phyloP scores from a whole-genome alignment of 1,284 basidiomycete species.

The Leucoagaricus sp. region DNA sequence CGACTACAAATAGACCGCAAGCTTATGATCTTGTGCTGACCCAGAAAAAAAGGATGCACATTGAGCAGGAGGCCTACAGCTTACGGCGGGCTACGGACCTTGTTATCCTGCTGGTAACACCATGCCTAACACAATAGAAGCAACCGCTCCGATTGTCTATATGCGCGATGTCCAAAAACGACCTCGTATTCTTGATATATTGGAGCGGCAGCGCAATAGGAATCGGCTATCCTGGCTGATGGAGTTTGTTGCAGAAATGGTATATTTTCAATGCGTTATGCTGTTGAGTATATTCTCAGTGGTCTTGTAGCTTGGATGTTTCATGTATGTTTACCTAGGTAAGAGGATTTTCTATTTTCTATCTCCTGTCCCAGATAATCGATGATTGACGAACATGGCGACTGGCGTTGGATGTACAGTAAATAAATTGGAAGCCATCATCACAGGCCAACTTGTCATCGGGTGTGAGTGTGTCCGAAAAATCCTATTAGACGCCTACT shows the following conservation, averaged over 20 bases:
- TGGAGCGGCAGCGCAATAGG: slow-evolving; percentile 1
- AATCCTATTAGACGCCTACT: neutral
- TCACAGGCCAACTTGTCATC: neutral
- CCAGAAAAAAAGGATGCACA: neutral
- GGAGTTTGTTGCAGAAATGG: slow-evolving; percentile 9
- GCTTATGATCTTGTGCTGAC: neutral
- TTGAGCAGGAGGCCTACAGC: neutral
- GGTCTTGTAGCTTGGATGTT: neutral
- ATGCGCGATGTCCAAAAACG: slow-evolving; percentile 4
- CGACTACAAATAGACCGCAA: neutral
- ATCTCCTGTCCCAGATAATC: neutral
- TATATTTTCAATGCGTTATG: neutral
- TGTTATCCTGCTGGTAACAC: neutral
- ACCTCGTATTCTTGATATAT: neutral
- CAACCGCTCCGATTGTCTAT: neutral
- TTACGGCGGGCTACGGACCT: neutral
- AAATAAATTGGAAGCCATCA: neutral
- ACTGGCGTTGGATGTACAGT: neutral
- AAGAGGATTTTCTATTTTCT: neutral
- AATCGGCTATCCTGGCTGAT: neutral
- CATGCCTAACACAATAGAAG: neutral
- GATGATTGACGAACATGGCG: neutral
- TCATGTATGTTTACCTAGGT: slow-evolving; percentile 8
- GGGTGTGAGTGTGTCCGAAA: neutral
- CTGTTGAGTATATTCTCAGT: neutral